A percentile compares a stretch with the other conserved stretches of the same genome.
Evolutionary conservation across 2,329 filamentous ascomycete species (phyloP).

Genomic region (Dothideomycetidae sp.): DNA sequence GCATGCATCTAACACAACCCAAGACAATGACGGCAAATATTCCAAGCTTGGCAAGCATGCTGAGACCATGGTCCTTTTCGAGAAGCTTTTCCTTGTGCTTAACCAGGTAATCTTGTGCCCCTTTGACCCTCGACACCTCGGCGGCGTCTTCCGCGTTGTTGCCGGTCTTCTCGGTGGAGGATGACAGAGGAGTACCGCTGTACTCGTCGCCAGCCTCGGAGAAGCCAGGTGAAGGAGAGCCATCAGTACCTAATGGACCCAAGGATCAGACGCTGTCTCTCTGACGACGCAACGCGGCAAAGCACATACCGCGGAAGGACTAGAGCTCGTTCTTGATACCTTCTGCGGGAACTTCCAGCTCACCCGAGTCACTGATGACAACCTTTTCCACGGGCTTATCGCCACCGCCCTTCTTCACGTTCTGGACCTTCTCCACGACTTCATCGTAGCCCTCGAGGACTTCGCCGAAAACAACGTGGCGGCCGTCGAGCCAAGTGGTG

Average conservation of each 20-base stretch:
- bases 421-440: conserved; percentile 67
- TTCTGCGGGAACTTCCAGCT: conserved; percentile 72
- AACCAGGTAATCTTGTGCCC: conserved; percentile 13
- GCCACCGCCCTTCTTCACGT: conserved; percentile 46
- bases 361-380: conserved; percentile 72
- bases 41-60: conserved; percentile 31
- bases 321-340: conserved; percentile 87
- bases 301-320: conserved; percentile 25
- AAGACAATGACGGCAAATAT: conserved; percentile 30
- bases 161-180: conserved; percentile 11
- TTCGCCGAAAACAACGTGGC: conserved; percentile 79
- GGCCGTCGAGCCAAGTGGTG: conserved; percentile 70
- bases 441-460: conserved; percentile 69
- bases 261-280: conserved; percentile 5
- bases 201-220: conserved; percentile 7
- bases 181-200: neutral
- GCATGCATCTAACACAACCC: conserved; percentile 28
- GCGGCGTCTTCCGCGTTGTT: conserved; percentile 6
- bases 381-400: conserved; percentile 57
- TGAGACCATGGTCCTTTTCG: conserved; percentile 24
- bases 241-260: conserved; percentile 26
- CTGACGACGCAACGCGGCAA: conserved; percentile 11
- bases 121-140: conserved; percentile 13
- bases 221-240: conserved; percentile 15
- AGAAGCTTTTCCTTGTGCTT: conserved; percentile 13